These are phyloP conservation scores for Gastrolobium villosum DNA, from an alignment of 306 rosid species.

Conservation along the genomic window DNA sequence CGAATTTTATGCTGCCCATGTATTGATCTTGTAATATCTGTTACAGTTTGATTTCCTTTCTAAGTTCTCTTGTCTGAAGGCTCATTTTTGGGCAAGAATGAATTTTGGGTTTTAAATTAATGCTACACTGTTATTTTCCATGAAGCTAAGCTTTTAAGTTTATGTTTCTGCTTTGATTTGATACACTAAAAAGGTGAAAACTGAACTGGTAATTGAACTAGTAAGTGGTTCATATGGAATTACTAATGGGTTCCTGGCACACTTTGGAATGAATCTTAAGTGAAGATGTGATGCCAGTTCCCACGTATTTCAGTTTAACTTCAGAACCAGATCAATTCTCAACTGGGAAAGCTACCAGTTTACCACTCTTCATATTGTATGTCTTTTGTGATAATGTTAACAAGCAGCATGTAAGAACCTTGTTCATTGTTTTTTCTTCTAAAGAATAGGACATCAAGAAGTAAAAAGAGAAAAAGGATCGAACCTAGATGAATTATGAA, in stretches of 20 bases:
- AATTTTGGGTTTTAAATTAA: no score
- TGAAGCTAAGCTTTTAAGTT: no score
- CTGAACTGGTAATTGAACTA: neutral
- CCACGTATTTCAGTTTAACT: slow-evolving; percentile 3
- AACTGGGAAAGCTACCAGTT: neutral
- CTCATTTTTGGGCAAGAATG: no score
- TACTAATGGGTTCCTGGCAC: neutral
- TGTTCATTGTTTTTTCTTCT: neutral
- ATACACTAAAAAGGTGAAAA: neutral
- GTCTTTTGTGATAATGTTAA: neutral
- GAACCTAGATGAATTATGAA: neutral
- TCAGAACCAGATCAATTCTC: neutral
- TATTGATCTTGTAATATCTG: no score
- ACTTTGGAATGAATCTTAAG: no score
- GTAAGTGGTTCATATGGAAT: neutral
- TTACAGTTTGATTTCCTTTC: no score
- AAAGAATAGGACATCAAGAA: neutral
- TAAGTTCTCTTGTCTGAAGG: no score
- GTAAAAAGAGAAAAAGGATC: neutral
- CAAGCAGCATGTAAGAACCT: slow-evolving; percentile 3
- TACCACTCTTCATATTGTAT: neutral
- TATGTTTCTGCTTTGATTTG: neutral
- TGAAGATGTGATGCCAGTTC: neutral
- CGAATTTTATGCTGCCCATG: no score
- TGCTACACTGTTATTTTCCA: no score